phyloP scores from a whole-genome alignment of 148 eudicot genomes.

The Linanthus parryae region DNA sequence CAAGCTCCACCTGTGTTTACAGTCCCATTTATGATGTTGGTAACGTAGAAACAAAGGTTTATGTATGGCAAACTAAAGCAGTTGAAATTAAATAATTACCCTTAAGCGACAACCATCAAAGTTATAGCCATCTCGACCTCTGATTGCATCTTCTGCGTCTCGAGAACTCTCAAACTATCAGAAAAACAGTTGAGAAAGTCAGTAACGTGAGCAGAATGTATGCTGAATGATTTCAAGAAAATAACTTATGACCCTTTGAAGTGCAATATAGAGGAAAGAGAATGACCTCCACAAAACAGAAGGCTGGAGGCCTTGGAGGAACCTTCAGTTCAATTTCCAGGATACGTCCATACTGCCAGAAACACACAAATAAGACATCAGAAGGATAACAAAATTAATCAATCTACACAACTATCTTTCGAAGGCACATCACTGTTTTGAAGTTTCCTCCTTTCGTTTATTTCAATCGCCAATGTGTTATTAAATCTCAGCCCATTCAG shows the following conservation, averaged over 20 bases:
- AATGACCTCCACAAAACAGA: conserved; percentile 88
- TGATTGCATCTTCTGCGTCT: conserved; percentile 96
- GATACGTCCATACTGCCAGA: conserved; percentile 98
- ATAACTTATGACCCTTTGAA: too few species aligned
- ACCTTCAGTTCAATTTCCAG: conserved; percentile 91
- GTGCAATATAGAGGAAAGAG: not conserved
- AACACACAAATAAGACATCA: too few species aligned
- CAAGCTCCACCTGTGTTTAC: conserved; percentile 77
- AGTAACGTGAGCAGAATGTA: too few species aligned
- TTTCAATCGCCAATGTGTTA: too few species aligned
- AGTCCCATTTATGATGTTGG: not conserved
- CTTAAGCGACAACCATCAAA: conserved; percentile 94
- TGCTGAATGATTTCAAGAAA: too few species aligned
- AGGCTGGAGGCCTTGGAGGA: conserved; percentile 97
- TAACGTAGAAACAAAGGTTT: not conserved
- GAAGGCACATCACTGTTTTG: too few species aligned
- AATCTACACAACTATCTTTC: too few species aligned
- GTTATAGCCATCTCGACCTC: conserved; percentile 98
- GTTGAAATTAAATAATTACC: conserved; percentile 35
- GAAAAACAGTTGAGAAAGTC: too few species aligned
- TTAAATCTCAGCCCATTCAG: too few species aligned
- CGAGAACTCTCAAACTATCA: conserved; percentile 85
- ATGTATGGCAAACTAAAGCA: conserved; percentile 1
- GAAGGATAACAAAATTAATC: too few species aligned
- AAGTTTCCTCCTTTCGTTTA: too few species aligned